Percentiles rank a stretch among this genome's conserved stretches.
Evolutionary conservation across 257 asterid genomes (phyloP).

Genomic region (Solanum rostratum): DNA sequence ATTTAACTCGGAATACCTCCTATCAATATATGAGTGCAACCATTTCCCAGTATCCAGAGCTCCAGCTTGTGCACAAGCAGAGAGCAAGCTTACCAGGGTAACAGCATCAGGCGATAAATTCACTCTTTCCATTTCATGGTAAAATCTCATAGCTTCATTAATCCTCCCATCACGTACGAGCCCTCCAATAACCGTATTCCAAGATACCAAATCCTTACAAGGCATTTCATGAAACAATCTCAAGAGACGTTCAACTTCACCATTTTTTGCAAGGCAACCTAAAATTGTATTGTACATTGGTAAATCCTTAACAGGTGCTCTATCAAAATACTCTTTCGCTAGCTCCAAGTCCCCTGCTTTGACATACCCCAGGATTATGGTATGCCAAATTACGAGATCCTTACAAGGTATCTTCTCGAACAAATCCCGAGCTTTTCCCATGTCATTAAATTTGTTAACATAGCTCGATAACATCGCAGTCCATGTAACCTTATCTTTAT

Average conservation of each 20-base stretch:
- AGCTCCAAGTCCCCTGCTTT: constrained; percentile 4
- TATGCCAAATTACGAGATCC: constrained; percentile 11
- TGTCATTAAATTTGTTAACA: background rate
- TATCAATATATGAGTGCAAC: constrained; percentile 6
- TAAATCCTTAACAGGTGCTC: constrained; percentile 9
- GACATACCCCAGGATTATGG: constrained; percentile 3
- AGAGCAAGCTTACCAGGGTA: constrained; percentile 4
- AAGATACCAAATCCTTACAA: constrained; percentile 6
- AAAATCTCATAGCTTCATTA: constrained; percentile 10
- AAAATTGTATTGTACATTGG: constrained; percentile 8
- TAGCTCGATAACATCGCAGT: background rate
- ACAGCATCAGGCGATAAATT: constrained; percentile 8
- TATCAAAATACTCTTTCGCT: constrained; percentile 3
- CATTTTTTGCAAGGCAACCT: constrained; percentile 7
- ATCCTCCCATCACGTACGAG: constrained; percentile 7
- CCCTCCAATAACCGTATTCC: constrained; percentile 14
- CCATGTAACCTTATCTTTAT: constrained; percentile 8
- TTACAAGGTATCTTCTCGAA: constrained; percentile 3
- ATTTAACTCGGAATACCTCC: background rate
- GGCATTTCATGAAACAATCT: constrained; percentile 9
- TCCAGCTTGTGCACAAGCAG: constrained; percentile 14
- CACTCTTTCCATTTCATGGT: constrained; percentile 2
- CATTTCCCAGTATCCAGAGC: constrained; percentile 7
- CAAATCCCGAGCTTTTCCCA: constrained; percentile 3
- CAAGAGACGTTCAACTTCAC: constrained; percentile 1